phyloP scores from a whole-genome alignment of 2,329 filamentous ascomycete species.

The Sphaerulina musiva region DNA sequence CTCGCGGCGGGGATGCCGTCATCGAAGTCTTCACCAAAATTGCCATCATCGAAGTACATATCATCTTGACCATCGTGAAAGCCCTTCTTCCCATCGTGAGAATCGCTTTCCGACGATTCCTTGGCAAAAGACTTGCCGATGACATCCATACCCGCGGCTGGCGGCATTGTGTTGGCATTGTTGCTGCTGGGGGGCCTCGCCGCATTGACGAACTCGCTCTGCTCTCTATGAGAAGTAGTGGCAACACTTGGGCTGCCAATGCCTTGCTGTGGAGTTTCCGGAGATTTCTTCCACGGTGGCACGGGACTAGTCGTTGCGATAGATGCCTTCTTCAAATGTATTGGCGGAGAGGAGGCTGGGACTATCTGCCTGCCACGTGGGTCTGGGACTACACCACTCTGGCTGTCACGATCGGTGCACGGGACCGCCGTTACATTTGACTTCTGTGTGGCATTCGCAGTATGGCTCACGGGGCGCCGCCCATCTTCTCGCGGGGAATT shows the following conservation, averaged over 20 bases:
- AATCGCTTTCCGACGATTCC: neutral
- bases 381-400: neutral
- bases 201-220: neutral
- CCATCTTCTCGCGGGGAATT: neutral
- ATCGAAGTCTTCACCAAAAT: slow-evolving; percentile 30
- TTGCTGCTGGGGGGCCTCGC: neutral
- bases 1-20: neutral
- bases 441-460: neutral
- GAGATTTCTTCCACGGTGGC: neutral
- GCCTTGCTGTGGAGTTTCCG: neutral
- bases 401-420: neutral
- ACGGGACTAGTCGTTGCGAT: neutral
- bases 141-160: neutral
- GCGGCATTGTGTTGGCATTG: neutral
- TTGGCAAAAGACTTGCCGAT: neutral
- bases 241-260: neutral
- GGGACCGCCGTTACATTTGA: too few species aligned
- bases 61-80: slow-evolving; percentile 23
- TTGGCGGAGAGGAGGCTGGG: neutral
- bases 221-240: neutral
- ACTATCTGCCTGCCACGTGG: neutral
- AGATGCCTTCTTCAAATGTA: neutral
- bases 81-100: neutral
- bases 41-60: slow-evolving; percentile 36
- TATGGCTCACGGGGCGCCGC: neutral